These are phyloP conservation scores for Suillus cothurnatus DNA, from an alignment of 768 basidiomycete genomes.

Conservation along the genomic window DNA sequence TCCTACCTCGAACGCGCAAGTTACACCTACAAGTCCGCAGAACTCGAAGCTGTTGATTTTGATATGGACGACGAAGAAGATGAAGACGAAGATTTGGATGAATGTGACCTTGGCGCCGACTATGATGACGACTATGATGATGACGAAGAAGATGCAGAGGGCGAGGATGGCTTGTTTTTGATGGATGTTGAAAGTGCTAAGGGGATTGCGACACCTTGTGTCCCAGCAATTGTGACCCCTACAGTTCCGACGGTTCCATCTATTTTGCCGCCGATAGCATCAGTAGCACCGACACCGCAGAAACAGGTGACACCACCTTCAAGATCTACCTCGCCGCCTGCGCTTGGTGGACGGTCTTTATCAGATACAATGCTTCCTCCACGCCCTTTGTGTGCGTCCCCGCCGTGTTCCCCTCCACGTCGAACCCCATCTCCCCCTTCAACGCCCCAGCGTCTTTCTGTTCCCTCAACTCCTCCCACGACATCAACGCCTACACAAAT, in stretches of 20 bases:
- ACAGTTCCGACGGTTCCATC: background rate
- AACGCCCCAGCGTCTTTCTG: background rate
- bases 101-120: constrained; percentile 22
- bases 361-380: background rate
- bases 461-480: background rate
- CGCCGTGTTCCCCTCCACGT: background rate
- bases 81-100: constrained; percentile 34
- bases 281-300: background rate
- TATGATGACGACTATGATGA: constrained; percentile 21
- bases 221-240: background rate
- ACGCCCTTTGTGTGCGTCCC: background rate
- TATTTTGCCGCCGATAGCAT: background rate
- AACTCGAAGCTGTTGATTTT: constrained; percentile 29
- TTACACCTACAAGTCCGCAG: constrained; percentile 30
- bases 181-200: background rate
- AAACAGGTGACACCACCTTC: background rate
- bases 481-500: background rate
- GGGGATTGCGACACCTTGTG: background rate
- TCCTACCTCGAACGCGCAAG: constrained; percentile 17
- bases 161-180: constrained; percentile 1
- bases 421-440: background rate
- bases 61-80: constrained; percentile 33
- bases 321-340: background rate
- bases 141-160: constrained; percentile 16
- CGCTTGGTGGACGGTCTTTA: background rate